Percentiles rank a stretch among this genome's conserved stretches.
Evolutionary conservation across 2,329 filamentous ascomycete species (phyloP).

Genomic region (Beauveria sp.): DNA sequence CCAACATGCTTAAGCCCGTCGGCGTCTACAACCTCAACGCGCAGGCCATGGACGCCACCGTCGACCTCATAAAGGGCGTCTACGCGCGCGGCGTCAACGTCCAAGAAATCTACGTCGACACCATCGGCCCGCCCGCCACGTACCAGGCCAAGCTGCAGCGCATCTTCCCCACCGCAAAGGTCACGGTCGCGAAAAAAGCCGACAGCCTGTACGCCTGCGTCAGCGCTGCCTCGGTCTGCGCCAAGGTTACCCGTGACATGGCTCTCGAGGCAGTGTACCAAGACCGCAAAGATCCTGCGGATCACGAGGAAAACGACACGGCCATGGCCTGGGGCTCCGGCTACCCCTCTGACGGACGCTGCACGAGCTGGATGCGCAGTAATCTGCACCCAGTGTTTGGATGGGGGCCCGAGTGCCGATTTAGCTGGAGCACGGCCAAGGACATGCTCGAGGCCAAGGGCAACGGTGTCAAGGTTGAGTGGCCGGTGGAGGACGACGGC

Average conservation of each 20-base stretch:
- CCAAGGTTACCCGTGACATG: conserved; percentile 90
- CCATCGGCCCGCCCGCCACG: conserved; percentile 71
- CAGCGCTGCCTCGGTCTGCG: conserved; percentile 86
- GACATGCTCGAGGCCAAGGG: conserved; percentile 79
- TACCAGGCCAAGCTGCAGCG: conserved; percentile 82
- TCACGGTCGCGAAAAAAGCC: conserved; percentile 83
- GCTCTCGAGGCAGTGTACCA: conserved; percentile 75
- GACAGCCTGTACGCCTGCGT: conserved; percentile 90
- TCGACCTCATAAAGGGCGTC: conserved; percentile 71
- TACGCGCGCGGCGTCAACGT: conserved; percentile 73
- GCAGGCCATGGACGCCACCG: conserved; percentile 88
- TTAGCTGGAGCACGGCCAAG: conserved; percentile 93
- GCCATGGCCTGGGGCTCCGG: conserved; percentile 74
- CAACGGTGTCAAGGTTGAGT: conserved; percentile 66
- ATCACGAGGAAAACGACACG: conserved; percentile 24
- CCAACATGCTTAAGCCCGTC: conserved; percentile 64
- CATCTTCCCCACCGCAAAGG: conserved; percentile 68
- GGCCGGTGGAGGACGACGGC: conserved; percentile 68
- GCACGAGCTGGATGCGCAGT: conserved; percentile 69
- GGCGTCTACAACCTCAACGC: conserved; percentile 83
- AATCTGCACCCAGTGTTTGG: conserved; percentile 94
- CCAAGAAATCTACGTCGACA: conserved; percentile 89
- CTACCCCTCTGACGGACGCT: conserved; percentile 82
- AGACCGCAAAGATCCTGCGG: conserved; percentile 24
- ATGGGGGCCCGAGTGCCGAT: conserved; percentile 87